Evolutionary conservation across 1,284 basidiomycete species (phyloP), one percentile per base, ranked within the genome.

Genomic region (Porphyrellus sp.): DNA sequence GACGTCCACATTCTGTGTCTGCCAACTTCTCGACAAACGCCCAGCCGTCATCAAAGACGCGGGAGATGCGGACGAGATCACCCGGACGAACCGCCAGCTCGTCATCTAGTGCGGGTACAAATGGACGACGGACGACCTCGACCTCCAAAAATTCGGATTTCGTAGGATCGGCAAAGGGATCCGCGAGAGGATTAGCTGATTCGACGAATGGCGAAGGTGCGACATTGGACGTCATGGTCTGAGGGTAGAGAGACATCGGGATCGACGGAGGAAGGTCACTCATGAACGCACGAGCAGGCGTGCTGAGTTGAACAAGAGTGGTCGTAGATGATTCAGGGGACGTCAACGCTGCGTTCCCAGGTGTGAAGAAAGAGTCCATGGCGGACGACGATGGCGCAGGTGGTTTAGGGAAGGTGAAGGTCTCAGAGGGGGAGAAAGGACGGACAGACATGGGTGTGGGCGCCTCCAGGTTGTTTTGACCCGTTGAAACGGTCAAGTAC

Each of bases 11-110:
- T 8, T 21, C 28, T 2, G 30, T 7, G 8, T 8, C 52, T 45
- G 61, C 57, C 38, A 74, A 56, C 58, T 74, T 78, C 63, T 81
- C 78, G 16, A 82, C 75, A 51, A 77, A 61, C 1, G 75, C 75
- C 86, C 86, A 89, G 0, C 85, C 86, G 62, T 88, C 86, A 56
- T 85, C 81, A 63, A 80, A 89, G 13, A 77, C 62, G 43, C 72
- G 70, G 18, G 84, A 11, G 34, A 88, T 67, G 56, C 70, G 75
- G 16, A 88, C 79, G 13, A 60, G 57, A 43, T 88, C 85, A 5
- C 77, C 79, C 1, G 71, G 71, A 1, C 25, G 39, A 1, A 86
- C 83, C 1, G 66, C 57, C 8, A 89, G 62, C 63, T 89, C 86
- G 59, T 89, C 86, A 3, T 70, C 63, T 23, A 83, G 70, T 1